Evolutionary conservation across 495 filamentous ascomycete species (phyloP), one percentile per base, ranked within the genome.

Genomic region (Hypoxylon cercidicola): DNA sequence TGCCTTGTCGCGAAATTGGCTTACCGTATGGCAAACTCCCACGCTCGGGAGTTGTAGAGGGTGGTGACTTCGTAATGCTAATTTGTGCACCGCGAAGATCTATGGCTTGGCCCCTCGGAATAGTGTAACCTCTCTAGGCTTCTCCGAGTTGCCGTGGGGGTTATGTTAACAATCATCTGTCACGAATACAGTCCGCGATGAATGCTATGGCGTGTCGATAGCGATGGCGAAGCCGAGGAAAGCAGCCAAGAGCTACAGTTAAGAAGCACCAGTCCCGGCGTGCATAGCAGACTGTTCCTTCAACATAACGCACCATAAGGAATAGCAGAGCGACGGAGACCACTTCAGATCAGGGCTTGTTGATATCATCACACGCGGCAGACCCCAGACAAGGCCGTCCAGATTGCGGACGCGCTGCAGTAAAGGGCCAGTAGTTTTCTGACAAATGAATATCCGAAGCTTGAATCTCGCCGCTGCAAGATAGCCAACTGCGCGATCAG

Each of bases 331-430:
- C 82, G 34, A 91, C 79, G 1, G 73, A 70, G 63, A 83, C 75
- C n/a, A 92, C 62, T 70, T 93, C 91, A 81, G 85, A 87, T 75
- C 34, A 93, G 84, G 0, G 87, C 88, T 72, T 79, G 81, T 74
- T 93, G 90, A 65, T 88, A 85, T 49, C 85, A 83, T 84, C 86
- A 94, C 74, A 88, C 89, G 28, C 89, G 81, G 68, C 82, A 80
- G 13, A 84, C 82, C 4, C 90, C 90, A 20, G 91, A 65, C 11
- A 84, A 28, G 0, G 81, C 74, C 11, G 87, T 79, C 10, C 84
- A 43, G 4, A 93, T 79, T 10, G 89, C 87, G 15, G 82, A 81
- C 3, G 70, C 72, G 49, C 89, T 82, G 62, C 87, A 89, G 32
- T 81, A 68, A 9, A 82, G 78, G 0, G 88, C 79, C 13, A 93